Conservation (phyloP, 768 basidiomycete genomes). For the Phanerochaete carnosa region DNA sequence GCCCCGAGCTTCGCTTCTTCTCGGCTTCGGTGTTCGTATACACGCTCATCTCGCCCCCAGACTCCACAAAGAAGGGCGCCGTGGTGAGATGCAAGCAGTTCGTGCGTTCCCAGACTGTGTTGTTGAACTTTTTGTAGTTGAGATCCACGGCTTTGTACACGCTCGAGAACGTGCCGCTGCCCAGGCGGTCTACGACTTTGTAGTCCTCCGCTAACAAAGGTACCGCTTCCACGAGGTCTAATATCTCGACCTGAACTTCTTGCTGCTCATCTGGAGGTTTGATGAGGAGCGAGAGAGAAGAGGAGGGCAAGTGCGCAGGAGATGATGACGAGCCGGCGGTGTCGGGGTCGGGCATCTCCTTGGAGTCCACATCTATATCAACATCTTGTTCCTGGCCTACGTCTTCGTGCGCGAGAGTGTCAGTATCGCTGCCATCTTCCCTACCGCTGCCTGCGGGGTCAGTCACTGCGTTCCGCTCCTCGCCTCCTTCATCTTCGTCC, state of each 20-base stretch:
- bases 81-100: not conserved
- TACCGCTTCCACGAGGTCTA: conserved; percentile 61
- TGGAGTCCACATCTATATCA: conserved; percentile 30
- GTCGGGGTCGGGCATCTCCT: conserved; percentile 30
- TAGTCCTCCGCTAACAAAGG: conserved; percentile 68
- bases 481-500: conserved; percentile 22
- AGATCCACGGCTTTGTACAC: conserved; percentile 97
- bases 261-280: conserved; percentile 65
- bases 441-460: conserved; percentile 27
- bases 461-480: conserved; percentile 20
- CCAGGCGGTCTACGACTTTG: conserved; percentile 82
- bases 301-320: conserved; percentile 41
- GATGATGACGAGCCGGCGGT: not conserved
- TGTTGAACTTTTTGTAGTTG: conserved; percentile 70
- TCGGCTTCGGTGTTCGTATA: conserved; percentile 48
- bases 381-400: conserved; percentile 26
- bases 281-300: conserved; percentile 55
- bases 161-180: conserved; percentile 97
- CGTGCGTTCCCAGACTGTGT: conserved; percentile 64
- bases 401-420: not conserved
- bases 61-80: not conserved
- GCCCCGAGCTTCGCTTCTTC: conserved; percentile 37
- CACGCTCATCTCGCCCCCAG: not conserved
- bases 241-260: conserved; percentile 77
- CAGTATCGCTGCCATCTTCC: conserved; percentile 15